A percentile compares a stretch with the other conserved stretches of the same genome.
Evolutionary conservation across 2,329 filamentous ascomycete genomes (phyloP).

Genomic region (Aspergillus vadensis): DNA sequence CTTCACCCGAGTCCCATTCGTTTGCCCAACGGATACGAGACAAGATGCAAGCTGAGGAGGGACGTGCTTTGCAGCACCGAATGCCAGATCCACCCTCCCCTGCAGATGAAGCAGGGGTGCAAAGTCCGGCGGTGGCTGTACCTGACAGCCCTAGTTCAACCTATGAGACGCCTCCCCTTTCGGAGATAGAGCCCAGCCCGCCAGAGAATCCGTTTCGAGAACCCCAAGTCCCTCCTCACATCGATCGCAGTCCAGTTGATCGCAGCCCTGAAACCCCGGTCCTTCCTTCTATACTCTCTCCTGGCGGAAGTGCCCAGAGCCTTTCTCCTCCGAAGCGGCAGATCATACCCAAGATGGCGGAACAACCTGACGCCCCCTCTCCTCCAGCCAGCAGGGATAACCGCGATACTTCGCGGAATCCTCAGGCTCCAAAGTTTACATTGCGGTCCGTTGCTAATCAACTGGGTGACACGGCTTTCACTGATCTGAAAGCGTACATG

Average conservation of each 20-base stretch:
- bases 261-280: constrained; percentile 27
- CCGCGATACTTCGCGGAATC: constrained; percentile 21
- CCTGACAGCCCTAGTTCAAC: constrained; percentile 28
- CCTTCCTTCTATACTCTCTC: constrained; percentile 25
- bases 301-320: constrained; percentile 24
- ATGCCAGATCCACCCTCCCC: constrained; percentile 36
- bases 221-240: constrained; percentile 25
- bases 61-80: constrained; percentile 51
- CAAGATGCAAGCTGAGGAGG: constrained; percentile 57
- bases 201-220: constrained; percentile 32
- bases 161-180: constrained; percentile 33
- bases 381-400: constrained; percentile 21
- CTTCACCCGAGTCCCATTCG: constrained; percentile 45
- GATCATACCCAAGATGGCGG: constrained; percentile 12
- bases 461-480: constrained; percentile 66
- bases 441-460: constrained; percentile 43
- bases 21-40: constrained; percentile 52
- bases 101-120: constrained; percentile 23
- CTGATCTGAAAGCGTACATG: constrained; percentile 70
- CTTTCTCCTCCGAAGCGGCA: constrained; percentile 22
- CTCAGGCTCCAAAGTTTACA: constrained; percentile 36
- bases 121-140: constrained; percentile 10
- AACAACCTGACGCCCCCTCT: constrained; percentile 9
- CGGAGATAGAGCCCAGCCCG: constrained; percentile 27
- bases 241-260: constrained; percentile 10